Percentiles rank a stretch among this genome's conserved stretches.
Evolutionary conservation across 2,329 filamentous ascomycete species (phyloP).

Genomic region (Rutstroemia sp.): DNA sequence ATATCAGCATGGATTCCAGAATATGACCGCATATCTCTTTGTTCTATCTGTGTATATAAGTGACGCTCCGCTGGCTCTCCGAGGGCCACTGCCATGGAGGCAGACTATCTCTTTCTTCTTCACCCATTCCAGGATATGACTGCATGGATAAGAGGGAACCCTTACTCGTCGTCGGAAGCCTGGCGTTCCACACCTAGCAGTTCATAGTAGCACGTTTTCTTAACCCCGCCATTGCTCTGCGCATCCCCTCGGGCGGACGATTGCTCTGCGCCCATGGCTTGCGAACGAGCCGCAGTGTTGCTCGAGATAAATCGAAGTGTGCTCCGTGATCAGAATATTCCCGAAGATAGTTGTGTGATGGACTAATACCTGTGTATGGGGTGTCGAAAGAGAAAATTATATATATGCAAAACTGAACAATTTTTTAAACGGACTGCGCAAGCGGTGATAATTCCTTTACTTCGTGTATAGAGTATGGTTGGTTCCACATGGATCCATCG

Average conservation of each 20-base stretch:
- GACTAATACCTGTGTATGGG: not conserved
- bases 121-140: not conserved
- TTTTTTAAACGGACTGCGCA: no score
- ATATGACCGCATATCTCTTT: not conserved
- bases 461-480: no score
- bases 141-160: conserved; percentile 9
- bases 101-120: no score
- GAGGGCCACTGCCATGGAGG: no score
- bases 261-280: conserved; percentile 22
- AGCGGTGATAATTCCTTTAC: no score
- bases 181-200: conserved; percentile 65
- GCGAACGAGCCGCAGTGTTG: not conserved
- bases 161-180: conserved; percentile 75
- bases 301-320: not conserved
- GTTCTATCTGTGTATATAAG: no score
- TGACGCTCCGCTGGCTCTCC: no score
- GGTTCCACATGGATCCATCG: no score
- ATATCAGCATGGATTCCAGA: conserved; percentile 10
- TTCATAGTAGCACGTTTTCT: conserved; percentile 78
- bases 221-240: conserved; percentile 7
- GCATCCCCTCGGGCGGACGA: conserved; percentile 13
- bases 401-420: no score
- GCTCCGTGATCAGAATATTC: no score
- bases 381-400: no score
- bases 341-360: not conserved